Conservation (phyloP, 495 filamentous ascomycete genomes). For the Hypomontagnella monticulosa region DNA sequence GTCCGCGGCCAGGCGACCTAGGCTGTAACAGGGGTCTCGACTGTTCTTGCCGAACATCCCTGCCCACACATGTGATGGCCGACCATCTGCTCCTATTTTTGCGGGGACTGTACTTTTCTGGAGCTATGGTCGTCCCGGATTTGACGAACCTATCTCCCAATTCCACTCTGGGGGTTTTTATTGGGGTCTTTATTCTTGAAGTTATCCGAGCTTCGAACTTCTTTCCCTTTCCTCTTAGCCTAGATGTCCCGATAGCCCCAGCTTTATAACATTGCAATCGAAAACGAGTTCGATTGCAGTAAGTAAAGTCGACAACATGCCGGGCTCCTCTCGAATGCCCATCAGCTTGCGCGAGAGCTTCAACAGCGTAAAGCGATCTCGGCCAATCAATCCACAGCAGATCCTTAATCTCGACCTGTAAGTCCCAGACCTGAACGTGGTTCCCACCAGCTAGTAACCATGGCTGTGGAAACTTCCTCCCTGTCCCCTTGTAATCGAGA, state of each 20-base stretch:
- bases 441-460: background rate
- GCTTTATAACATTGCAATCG: slow-evolving; percentile 27
- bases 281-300: slow-evolving; percentile 25
- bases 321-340: slow-evolving; percentile 73
- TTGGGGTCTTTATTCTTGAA: background rate
- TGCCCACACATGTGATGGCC: slow-evolving; percentile 35
- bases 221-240: background rate
- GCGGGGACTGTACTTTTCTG: slow-evolving; percentile 17
- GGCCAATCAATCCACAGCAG: slow-evolving; percentile 65
- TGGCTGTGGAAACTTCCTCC: slow-evolving; percentile 11
- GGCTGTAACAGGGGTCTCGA: slow-evolving; percentile 19
- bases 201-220: background rate
- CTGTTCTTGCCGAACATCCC: slow-evolving; percentile 37
- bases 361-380: slow-evolving; percentile 60
- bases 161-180: slow-evolving; percentile 11
- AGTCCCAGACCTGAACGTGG: slow-evolving; percentile 49
- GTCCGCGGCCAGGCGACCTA: slow-evolving; percentile 22
- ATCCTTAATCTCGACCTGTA: slow-evolving; percentile 84
- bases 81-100: slow-evolving; percentile 25
- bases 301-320: slow-evolving; percentile 54
- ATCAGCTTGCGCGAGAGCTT: slow-evolving; percentile 72
- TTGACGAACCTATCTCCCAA: slow-evolving; percentile 12
- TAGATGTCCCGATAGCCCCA: slow-evolving; percentile 16
- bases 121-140: slow-evolving; percentile 16
- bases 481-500: background rate